Evolutionary conservation across 164 flowering plant genomes (phyloP), one percentile per base, ranked within the genome.

Genomic region (Liquidambar formosana): DNA sequence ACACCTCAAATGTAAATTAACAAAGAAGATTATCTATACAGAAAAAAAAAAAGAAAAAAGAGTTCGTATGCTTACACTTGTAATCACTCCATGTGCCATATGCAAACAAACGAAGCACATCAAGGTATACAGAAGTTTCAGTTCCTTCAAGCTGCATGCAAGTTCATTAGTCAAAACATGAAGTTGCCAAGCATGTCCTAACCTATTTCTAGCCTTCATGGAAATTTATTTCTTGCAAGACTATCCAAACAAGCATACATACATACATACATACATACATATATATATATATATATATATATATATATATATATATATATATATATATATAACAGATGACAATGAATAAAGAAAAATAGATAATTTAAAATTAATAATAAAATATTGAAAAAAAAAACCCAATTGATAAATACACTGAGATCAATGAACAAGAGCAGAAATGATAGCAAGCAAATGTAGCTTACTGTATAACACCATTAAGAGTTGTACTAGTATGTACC

Each of bases 71-170:
- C 93, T 78, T 86, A 91, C 97, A 81, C 85, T 89, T 92, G 84
- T 89, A 95, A 71, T 95, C 97, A 73, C 88, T 89, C 99, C 97
- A 94, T 22, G 97, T 91, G 41, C 99, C 97, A 78, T 91, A 85
- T 19, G 97, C 96, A 85, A 92, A 95, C 81, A 95, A 77, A 13
- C 89, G 97, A 63, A 95, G 99, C 75, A 92, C 57, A 53, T 87
- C 88, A 28, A 92, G 78, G 71, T 75, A 84, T 22, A 69, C 63
- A 23, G 96, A 83, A 71, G 80, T 69, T 33, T 84, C 94, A 47
- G 92, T 86, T 73, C 96, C 97, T 80, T 83, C 85, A 66, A 92
- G 94, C 99, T 94, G 86, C 86, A 82, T 38, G 45, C 21, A 70
- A 65, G 43, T 26, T n/a, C 14, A 33, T 33, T 18, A 47, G 43